These are phyloP conservation scores for Balamuthia mandrillaris DNA, from an alignment of 208 protist species.

Conservation along the genomic window DNA sequence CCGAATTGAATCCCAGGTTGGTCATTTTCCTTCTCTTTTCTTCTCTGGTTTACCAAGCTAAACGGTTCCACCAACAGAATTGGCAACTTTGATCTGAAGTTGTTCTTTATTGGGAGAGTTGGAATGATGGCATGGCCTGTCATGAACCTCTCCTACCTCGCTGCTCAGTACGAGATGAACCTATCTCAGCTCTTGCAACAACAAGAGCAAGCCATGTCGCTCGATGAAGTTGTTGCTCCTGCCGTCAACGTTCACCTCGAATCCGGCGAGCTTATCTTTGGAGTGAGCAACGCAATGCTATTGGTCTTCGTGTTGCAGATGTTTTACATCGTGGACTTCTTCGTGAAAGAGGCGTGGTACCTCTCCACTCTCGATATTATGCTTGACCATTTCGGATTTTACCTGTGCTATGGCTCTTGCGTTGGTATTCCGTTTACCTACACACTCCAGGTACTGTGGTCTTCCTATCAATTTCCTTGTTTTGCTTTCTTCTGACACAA, in stretches of 20 bases:
- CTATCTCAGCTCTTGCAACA: too few species aligned
- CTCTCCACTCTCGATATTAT: slow-evolving; percentile 95
- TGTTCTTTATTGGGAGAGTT: slow-evolving; percentile 90
- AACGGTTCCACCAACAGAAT: too few species aligned
- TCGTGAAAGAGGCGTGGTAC: slow-evolving; percentile 76
- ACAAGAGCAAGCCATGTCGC: too few species aligned
- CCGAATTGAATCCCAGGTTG: slow-evolving; percentile 92
- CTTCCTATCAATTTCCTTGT: too few species aligned
- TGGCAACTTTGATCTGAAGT: slow-evolving; percentile 88
- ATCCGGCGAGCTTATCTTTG: slow-evolving; percentile 70
- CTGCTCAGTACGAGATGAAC: slow-evolving; percentile 73
- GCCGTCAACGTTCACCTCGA: too few species aligned
- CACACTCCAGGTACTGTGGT: slow-evolving; percentile 88
- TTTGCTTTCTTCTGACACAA: too few species aligned
- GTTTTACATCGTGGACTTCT: slow-evolving; percentile 88
- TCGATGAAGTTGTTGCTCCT: too few species aligned
- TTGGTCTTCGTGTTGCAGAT: slow-evolving; percentile 81
- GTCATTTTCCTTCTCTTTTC: too few species aligned
- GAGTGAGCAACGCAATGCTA: slow-evolving; percentile 80
- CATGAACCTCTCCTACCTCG: slow-evolving; percentile 84
- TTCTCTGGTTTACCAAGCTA: too few species aligned
- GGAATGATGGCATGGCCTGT: slow-evolving; percentile 92
- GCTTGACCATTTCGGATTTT: slow-evolving; percentile 91
- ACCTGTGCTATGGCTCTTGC: slow-evolving; percentile 91
- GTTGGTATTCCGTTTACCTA: slow-evolving; percentile 92